Conservation (phyloP, 768 basidiomycete genomes). For the Termitomyces sp. region DNA sequence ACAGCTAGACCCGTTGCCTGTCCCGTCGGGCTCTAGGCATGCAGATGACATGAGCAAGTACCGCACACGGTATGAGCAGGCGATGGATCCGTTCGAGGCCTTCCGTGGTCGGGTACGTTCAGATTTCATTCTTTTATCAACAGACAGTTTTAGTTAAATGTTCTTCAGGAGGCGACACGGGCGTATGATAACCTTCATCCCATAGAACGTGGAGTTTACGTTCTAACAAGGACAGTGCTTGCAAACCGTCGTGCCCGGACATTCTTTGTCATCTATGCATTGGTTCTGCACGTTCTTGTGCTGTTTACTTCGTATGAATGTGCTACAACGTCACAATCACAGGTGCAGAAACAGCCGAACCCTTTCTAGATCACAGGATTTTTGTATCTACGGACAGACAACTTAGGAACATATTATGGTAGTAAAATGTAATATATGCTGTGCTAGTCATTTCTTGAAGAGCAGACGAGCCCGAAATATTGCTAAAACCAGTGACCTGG, state of each 20-base stretch:
- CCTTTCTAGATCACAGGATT: conserved; percentile 30
- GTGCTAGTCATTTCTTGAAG: not conserved
- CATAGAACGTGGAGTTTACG: conserved; percentile 83
- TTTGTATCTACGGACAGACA: not conserved
- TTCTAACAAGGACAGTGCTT: conserved; percentile 80
- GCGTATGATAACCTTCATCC: conserved; percentile 91
- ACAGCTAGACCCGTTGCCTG: conserved; percentile 68
- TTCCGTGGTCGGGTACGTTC: conserved; percentile 87
- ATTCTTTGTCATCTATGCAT: conserved; percentile 85
- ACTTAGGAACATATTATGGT: not conserved
- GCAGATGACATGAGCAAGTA: conserved; percentile 85
- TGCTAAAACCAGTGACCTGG: too few relatives aligned
- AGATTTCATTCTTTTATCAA: not conserved
- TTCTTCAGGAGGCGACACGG: conserved; percentile 81
- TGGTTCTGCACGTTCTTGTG: conserved; percentile 76
- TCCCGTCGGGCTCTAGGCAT: conserved; percentile 28
- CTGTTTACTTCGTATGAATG: conserved; percentile 79
- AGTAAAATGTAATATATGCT: not conserved
- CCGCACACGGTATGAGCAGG: conserved; percentile 88
- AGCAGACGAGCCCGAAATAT: not conserved
- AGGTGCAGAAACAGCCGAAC: conserved; percentile 48
- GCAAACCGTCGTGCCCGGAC: conserved; percentile 89
- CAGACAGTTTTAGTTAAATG: not conserved
- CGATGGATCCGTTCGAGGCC: conserved; percentile 97
- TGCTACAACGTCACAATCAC: conserved; percentile 46